Base-by-base conservation (phyloP, 2,329 filamentous ascomycete genomes). In the Penicillium sp. region DNA sequence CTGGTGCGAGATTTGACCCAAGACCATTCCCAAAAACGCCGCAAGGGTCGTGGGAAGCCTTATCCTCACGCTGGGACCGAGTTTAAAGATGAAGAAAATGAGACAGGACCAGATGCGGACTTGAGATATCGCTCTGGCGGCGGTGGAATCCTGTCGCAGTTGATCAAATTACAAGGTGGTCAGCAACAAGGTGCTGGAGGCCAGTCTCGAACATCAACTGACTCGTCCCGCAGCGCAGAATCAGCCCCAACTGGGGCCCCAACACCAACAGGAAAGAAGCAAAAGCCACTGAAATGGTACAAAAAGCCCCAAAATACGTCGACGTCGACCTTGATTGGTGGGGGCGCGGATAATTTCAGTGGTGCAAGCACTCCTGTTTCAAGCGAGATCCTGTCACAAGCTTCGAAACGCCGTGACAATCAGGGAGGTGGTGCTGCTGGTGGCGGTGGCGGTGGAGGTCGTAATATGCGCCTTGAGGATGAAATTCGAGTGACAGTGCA, bases 401-500 rank as follows among this genome's bases (percentile, higher is more conserved):
- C 70, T 0, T 66, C 66, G 4, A 68, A 68, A 31, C 63, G 70
- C 17, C 68, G 64, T 8, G 63, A 62, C 6, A 63, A 67, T 9
- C 49, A 53, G 23, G 50, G 41, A 4, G 38, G 53, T 5, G 45
- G 29, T 6, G 36, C 41, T 13, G 47, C 64, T 4, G 50, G 21
- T 4, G 29, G 21, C 6, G 42, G 33, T 0, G 21, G 21, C 2
- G 51, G 51, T 4, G 57, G 64, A 6, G 19, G 31, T 25, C 53
- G 57, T 2, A 62, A 62, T 19, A 56, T 66, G 25, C 60, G 66
- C 21, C 52, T 70, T 3, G 72, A 74, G 48, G 78, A 84, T 31
- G 79, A 85, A 60, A 81, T 83, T 58, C 77, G 79, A 58, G 84
- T 86, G 58, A 85, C 82, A 6, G 78, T 83, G 5, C 83, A 86